These are phyloP conservation scores for Hemisphaericaspora subhashii DNA, from an alignment of 1,139 yeast genomes.

Conservation along the genomic window DNA sequence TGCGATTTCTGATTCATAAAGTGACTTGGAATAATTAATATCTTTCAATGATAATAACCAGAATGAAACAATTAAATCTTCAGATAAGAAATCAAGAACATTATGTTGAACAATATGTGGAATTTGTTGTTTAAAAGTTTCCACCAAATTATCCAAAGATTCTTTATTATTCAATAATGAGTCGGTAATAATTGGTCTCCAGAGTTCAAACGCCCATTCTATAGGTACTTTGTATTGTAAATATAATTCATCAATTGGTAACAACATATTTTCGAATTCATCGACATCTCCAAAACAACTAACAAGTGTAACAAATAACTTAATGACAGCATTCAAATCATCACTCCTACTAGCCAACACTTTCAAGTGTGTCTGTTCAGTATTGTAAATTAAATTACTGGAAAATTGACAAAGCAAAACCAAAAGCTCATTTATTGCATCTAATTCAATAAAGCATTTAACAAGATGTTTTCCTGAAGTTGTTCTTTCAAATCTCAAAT, in stretches of 20 bases:
- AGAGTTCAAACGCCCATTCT: slow-evolving; percentile 74
- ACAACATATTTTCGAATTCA: slow-evolving; percentile 37
- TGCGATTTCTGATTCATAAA: slow-evolving; percentile 52
- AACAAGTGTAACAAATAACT: slow-evolving; percentile 61
- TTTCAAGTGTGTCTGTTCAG: slow-evolving; percentile 59
- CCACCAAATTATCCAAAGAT: slow-evolving; percentile 16
- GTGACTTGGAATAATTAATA: slow-evolving; percentile 51
- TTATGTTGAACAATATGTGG: slow-evolving; percentile 10
- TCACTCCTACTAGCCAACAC: slow-evolving; percentile 72
- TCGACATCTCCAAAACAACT: slow-evolving; percentile 47
- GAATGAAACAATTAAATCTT: slow-evolving; percentile 56
- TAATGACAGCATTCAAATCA: slow-evolving; percentile 64
- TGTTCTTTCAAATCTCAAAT: slow-evolving; percentile 44
- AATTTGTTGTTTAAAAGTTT: slow-evolving; percentile 13
- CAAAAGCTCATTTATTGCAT: slow-evolving; percentile 61
- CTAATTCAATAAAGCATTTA: slow-evolving; percentile 43
- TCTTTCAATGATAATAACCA: slow-evolving; percentile 83
- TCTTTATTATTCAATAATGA: slow-evolving; percentile 3
- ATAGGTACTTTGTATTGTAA: slow-evolving; percentile 53
- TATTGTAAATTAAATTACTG: slow-evolving; percentile 40
- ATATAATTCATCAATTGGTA: slow-evolving; percentile 49
- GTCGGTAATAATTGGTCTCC: slow-evolving; percentile 50
- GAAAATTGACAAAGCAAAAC: slow-evolving; percentile 59
- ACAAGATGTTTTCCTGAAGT: slow-evolving; percentile 57
- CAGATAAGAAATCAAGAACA: slow-evolving; percentile 29